Evolutionary conservation across 2,329 filamentous ascomycete species (phyloP).

Genomic region (Metarhizium rileyi): DNA sequence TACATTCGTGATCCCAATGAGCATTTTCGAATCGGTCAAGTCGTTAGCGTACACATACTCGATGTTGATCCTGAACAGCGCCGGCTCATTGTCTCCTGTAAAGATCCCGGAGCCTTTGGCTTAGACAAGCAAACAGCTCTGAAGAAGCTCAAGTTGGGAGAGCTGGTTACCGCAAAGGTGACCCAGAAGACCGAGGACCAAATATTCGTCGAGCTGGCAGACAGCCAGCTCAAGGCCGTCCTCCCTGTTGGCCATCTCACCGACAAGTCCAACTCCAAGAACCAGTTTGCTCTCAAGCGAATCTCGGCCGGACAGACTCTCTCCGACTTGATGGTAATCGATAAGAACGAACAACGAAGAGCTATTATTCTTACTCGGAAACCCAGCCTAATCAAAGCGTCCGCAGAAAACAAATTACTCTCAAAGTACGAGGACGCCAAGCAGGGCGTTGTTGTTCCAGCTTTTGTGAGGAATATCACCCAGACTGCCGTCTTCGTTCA

Average conservation of each 20-base stretch:
- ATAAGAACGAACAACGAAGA: slow-evolving; percentile 70
- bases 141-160: slow-evolving; percentile 61
- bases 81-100: slow-evolving; percentile 83
- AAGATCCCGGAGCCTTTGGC: slow-evolving; percentile 72
- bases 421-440: slow-evolving; percentile 60
- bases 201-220: slow-evolving; percentile 65
- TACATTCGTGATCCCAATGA: slow-evolving; percentile 82
- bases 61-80: slow-evolving; percentile 62
- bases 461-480: slow-evolving; percentile 80
- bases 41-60: slow-evolving; percentile 81
- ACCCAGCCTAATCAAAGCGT: slow-evolving; percentile 67
- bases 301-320: slow-evolving; percentile 78
- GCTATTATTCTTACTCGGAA: slow-evolving; percentile 74
- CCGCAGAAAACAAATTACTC: slow-evolving; percentile 63
- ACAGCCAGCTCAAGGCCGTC: slow-evolving; percentile 65
- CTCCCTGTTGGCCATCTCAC: slow-evolving; percentile 71
- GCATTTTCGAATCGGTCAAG: slow-evolving; percentile 85
- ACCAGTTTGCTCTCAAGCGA: slow-evolving; percentile 64
- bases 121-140: slow-evolving; percentile 67
- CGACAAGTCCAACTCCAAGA: slow-evolving; percentile 75
- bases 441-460: slow-evolving; percentile 58
- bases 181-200: slow-evolving; percentile 73
- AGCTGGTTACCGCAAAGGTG: slow-evolving; percentile 67
- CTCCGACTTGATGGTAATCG: slow-evolving; percentile 73
- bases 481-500: slow-evolving; percentile 78